These are phyloP conservation scores for Suhomyces chickasaworum DNA, from an alignment of 1,139 yeast species.

Conservation along the genomic window DNA sequence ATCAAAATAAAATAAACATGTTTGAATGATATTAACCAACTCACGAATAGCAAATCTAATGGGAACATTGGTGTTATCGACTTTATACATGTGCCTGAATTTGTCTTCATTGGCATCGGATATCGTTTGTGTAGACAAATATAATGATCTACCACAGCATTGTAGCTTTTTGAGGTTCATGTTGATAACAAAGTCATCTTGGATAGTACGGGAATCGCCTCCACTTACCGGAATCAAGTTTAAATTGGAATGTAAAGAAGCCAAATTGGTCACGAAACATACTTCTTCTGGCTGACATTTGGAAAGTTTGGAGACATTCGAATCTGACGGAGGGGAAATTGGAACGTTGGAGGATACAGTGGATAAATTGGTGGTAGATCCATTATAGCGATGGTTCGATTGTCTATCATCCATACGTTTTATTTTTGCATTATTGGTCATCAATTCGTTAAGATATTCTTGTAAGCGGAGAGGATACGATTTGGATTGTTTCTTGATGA, in stretches of 20 bases:
- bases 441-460: conserved; percentile 65
- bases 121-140: conserved; percentile 62
- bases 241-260: conserved; percentile 75
- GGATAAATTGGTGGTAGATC: conserved; percentile 1
- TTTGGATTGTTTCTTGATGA: conserved; percentile 55
- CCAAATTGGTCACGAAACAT: conserved; percentile 77
- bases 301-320: conserved; percentile 29
- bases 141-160: conserved; percentile 84
- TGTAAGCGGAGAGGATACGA: conserved; percentile 62
- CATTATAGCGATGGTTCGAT: conserved; percentile 14
- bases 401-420: conserved; percentile 35
- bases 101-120: conserved; percentile 82
- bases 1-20: conserved; percentile 75
- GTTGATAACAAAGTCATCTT: conserved; percentile 66
- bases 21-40: conserved; percentile 72
- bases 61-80: conserved; percentile 50
- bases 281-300: conserved; percentile 42
- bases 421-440: conserved; percentile 55
- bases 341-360: neutral
- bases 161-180: conserved; percentile 74
- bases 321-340: neutral
- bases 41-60: conserved; percentile 72
- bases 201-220: conserved; percentile 58
- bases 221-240: conserved; percentile 69
- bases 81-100: conserved; percentile 73